Evolutionary conservation across 257 asterid genomes (phyloP).

Genomic region (Cynanchum wilfordii): DNA sequence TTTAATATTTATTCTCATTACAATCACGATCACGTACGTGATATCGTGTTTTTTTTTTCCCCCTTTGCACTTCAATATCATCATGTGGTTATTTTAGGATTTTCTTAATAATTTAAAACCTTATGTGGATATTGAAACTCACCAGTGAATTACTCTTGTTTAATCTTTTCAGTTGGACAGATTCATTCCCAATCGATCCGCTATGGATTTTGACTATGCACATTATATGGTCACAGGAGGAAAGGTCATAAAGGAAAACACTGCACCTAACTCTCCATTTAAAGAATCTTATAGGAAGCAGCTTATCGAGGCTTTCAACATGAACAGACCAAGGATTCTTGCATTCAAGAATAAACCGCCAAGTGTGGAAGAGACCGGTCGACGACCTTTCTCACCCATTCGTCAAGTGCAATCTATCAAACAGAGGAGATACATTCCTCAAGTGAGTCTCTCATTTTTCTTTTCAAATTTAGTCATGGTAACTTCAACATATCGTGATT

Average conservation of each 20-base stretch:
- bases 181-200: constrained; percentile 51
- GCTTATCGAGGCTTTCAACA: constrained; percentile 36
- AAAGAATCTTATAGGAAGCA: constrained; percentile 35
- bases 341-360: constrained; percentile 43
- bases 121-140: not conserved
- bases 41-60: too few species aligned
- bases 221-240: constrained; percentile 39
- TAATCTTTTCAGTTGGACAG: constrained; percentile 39
- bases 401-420: constrained; percentile 11
- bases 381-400: constrained; percentile 13
- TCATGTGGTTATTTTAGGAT: not conserved
- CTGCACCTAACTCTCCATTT: constrained; percentile 26
- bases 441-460: constrained; percentile 20
- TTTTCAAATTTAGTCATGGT: not conserved
- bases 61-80: too few species aligned
- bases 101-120: too few species aligned
- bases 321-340: constrained; percentile 45
- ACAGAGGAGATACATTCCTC: constrained; percentile 22
- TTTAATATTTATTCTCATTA: not conserved
- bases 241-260: constrained; percentile 17
- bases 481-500: not conserved
- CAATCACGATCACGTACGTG: not conserved
- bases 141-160: not conserved
- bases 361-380: constrained; percentile 4
- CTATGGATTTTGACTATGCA: constrained; percentile 46